These are phyloP conservation scores for Tulasnella sp. DNA, from an alignment of 768 basidiomycete genomes.

Conservation along the genomic window DNA sequence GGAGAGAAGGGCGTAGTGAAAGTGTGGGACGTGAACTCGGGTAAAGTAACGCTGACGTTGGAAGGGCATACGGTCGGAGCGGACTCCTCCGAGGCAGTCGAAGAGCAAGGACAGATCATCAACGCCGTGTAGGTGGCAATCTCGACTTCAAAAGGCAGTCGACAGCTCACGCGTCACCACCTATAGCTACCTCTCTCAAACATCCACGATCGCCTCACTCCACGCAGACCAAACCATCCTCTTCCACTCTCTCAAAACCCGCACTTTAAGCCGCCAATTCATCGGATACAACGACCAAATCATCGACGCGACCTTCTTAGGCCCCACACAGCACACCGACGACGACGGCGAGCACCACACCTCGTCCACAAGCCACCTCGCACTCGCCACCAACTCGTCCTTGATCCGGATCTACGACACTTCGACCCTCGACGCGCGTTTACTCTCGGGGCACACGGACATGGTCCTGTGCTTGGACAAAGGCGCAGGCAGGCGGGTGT, in stretches of 20 bases:
- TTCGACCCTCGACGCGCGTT: conserved; percentile 63
- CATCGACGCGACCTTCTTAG: conserved; percentile 76
- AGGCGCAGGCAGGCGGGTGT: conserved; percentile 49
- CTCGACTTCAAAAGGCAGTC: not conserved
- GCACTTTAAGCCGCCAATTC: conserved; percentile 60
- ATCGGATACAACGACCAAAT: conserved; percentile 99
- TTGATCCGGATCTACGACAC: conserved; percentile 83
- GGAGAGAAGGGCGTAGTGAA: conserved; percentile 81
- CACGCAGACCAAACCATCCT: conserved; percentile 97
- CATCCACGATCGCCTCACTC: conserved; percentile 60
- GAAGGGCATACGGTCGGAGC: conserved; percentile 31
- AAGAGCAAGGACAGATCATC: conserved; percentile 76
- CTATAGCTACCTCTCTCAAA: conserved; percentile 55
- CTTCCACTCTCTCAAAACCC: conserved; percentile 68
- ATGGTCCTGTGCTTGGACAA: conserved; percentile 81
- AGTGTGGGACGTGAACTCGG: conserved; percentile 71
- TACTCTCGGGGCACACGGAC: conserved; percentile 81
- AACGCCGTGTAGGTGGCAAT: conserved; percentile 58
- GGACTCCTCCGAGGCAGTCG: conserved; percentile 40
- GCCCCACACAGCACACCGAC: conserved; percentile 24
- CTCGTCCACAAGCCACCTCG: conserved; percentile 51
- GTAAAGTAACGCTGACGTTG: conserved; percentile 41
- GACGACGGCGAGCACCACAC: too few relatives aligned
- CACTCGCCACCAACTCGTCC: conserved; percentile 95
- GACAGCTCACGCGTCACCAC: not conserved